Evolutionary conservation across 805 yeast species (phyloP).

Genomic region (Yamadazyma tumulicola): DNA sequence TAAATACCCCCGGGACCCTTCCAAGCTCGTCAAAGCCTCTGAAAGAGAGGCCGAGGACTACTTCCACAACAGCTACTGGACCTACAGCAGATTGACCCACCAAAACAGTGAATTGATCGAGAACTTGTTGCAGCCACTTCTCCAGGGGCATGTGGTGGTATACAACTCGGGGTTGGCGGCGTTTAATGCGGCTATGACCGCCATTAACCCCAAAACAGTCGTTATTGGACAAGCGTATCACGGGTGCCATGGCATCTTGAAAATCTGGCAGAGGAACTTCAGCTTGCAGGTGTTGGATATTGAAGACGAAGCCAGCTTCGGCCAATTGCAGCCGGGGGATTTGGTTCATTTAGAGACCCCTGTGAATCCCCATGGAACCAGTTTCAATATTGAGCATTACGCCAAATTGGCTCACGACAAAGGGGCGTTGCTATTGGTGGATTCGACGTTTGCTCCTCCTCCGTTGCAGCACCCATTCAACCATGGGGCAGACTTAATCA

Average conservation of each 20-base stretch:
- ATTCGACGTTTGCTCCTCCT: conserved; percentile 93
- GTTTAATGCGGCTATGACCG: conserved; percentile 67
- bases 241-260: conserved; percentile 73
- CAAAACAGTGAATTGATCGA: conserved; percentile 72
- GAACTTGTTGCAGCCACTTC: conserved; percentile 53
- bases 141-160: conserved; percentile 62
- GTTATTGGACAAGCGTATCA: conserved; percentile 82
- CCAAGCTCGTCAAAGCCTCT: conserved; percentile 44
- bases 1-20: conserved; percentile 61
- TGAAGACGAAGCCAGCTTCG: conserved; percentile 34
- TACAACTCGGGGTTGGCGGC: conserved; percentile 83
- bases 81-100: conserved; percentile 71
- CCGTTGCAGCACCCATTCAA: conserved; percentile 79
- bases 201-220: conserved; percentile 67
- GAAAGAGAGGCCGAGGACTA: conserved; percentile 15
- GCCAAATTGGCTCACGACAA: conserved; percentile 70
- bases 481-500: conserved; percentile 81
- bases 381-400: conserved; percentile 57
- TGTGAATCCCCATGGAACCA: conserved; percentile 75
- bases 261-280: conserved; percentile 57
- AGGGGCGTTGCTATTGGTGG: conserved; percentile 73
- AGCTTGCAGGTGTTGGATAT: conserved; percentile 44
- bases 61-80: conserved; percentile 7
- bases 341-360: conserved; percentile 85
- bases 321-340: conserved; percentile 60